Percentiles rank a stretch among this genome's conserved stretches.
Conservation (phyloP, 2,329 filamentous ascomycete genomes). For the Hymenoscyphus linearis region DNA sequence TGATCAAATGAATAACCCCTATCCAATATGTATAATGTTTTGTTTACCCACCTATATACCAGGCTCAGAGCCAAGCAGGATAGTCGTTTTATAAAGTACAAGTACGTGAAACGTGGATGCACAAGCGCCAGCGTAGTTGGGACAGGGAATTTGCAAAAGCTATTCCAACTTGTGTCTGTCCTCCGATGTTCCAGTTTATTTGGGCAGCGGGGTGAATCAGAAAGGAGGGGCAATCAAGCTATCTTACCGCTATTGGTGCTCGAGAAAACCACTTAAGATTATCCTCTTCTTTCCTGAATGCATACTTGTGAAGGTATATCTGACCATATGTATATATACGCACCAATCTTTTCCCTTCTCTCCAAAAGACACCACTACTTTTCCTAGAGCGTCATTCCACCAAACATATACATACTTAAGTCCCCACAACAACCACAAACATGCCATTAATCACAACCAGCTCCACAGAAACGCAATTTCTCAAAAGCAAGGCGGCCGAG, state of each 20-base stretch:
- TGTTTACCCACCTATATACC: no score
- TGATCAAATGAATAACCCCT: no score
- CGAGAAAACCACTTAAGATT: no score
- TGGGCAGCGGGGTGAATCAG: not conserved
- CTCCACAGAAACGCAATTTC: not conserved
- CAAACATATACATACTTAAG: not conserved
- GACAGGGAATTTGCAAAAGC: not conserved
- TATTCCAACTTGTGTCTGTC: not conserved
- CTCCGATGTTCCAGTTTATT: not conserved
- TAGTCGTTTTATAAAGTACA: no score
- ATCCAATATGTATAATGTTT: no score
- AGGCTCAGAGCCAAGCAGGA: no score
- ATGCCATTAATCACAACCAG: not conserved
- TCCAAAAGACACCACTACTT: not conserved
- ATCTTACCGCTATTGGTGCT: not conserved
- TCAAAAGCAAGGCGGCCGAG: not conserved
- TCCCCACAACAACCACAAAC: not conserved
- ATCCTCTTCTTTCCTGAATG: no score
- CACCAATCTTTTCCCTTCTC: no score
- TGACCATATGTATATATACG: no score
- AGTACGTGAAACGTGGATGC: not conserved
- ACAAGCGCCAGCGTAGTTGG: not conserved
- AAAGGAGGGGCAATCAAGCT: not conserved
- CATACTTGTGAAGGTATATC: no score
- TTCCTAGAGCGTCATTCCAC: not conserved